Conservation (phyloP, 108 stramenopile genomes). For the Skeletonema tropicum region DNA sequence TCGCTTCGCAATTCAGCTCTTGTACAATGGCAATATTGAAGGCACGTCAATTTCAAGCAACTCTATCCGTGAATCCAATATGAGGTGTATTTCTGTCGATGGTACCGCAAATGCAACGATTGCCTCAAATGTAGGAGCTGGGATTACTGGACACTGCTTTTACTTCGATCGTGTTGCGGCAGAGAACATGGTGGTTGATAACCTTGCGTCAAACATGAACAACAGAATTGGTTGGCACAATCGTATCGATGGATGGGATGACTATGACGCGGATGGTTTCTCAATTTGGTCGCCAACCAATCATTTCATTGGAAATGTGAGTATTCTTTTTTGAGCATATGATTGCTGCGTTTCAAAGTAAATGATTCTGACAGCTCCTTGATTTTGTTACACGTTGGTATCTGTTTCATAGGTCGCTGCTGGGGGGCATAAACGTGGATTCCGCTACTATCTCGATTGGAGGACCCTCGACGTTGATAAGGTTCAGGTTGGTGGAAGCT, state of each 20-base stretch:
- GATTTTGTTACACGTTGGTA: neutral
- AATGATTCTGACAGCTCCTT: too few relatives aligned
- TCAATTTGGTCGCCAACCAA: conserved; percentile 21
- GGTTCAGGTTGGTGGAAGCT: conserved; percentile 9
- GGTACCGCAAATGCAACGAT: conserved; percentile 57
- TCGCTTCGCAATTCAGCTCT: conserved; percentile 64
- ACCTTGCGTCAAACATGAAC: neutral
- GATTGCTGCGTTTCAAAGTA: neutral
- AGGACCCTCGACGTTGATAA: conserved; percentile 16
- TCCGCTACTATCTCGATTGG: conserved; percentile 7
- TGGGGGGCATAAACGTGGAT: conserved; percentile 40
- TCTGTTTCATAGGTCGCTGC: conserved; percentile 25
- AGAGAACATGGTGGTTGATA: conserved; percentile 2
- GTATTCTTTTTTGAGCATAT: neutral
- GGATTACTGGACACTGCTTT: conserved; percentile 50
- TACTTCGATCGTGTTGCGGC: conserved; percentile 18
- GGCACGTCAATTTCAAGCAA: conserved; percentile 60
- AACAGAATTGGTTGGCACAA: neutral
- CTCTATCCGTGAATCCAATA: conserved; percentile 61
- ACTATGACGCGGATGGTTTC: conserved; percentile 33
- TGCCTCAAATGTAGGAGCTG: conserved; percentile 61
- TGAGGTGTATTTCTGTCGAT: conserved; percentile 66
- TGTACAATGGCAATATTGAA: conserved; percentile 45
- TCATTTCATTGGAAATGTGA: conserved; percentile 45
- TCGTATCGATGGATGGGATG: neutral